Evolutionary conservation across 345 rosid species (phyloP).

Genomic region (Syzygium oleosum): DNA sequence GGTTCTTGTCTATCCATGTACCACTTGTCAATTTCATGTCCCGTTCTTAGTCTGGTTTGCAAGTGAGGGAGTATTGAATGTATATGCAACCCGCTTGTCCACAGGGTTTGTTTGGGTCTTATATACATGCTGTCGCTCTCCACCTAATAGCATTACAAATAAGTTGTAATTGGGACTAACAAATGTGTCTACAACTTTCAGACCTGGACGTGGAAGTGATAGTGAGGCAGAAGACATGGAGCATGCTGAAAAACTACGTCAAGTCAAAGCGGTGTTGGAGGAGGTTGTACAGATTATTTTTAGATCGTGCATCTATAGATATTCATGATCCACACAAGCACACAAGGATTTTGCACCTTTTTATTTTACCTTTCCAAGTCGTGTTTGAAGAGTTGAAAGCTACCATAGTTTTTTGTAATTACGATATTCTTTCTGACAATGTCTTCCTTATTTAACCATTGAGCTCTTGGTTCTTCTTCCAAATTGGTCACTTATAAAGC

Average conservation of each 20-base stretch:
- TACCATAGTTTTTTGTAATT: background rate
- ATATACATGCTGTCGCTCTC: background rate
- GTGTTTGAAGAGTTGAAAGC: background rate
- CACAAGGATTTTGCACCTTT: background rate
- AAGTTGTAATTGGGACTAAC: background rate
- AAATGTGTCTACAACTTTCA: constrained; percentile 1
- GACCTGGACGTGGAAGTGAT: constrained; percentile 93
- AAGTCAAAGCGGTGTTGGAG: constrained; percentile 98
- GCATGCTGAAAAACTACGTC: constrained; percentile 99
- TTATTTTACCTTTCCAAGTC: background rate
- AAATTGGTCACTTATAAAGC: background rate
- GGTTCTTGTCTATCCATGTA: background rate
- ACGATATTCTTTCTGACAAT: background rate
- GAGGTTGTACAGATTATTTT: constrained; percentile 44
- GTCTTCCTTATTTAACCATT: background rate
- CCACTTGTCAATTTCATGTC: background rate
- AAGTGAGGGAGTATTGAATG: background rate
- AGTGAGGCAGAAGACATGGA: constrained; percentile 98
- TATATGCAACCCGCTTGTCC: background rate
- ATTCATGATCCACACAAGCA: background rate
- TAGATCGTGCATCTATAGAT: background rate
- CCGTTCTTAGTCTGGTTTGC: background rate
- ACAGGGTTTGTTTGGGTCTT: background rate
- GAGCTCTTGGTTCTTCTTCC: background rate
- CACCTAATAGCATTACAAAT: background rate